Conservation (phyloP, 176 grass and related monocot genomes). For the Calamus simplicifolius region DNA sequence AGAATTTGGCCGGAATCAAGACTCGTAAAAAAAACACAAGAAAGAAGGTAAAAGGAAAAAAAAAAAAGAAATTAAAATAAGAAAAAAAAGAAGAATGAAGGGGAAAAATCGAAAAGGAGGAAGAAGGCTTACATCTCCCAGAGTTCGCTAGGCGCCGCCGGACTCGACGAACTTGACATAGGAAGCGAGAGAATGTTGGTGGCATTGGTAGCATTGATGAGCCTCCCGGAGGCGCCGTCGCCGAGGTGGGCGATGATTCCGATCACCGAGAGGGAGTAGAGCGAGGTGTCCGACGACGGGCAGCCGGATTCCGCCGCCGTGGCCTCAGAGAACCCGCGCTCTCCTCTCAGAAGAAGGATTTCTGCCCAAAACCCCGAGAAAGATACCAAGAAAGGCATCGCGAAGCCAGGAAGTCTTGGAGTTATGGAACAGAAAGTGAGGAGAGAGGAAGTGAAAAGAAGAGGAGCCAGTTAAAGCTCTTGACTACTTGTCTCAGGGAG, state of each 20-base stretch:
- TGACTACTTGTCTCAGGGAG: too few species aligned
- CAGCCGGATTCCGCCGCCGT: constrained; percentile 6
- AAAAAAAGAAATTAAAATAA: too few species aligned
- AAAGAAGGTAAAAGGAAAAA: too few species aligned
- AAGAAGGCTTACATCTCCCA: constrained; percentile 45
- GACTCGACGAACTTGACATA: constrained; percentile 86
- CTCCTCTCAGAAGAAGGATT: constrained; percentile 11
- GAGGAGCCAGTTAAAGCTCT: too few species aligned
- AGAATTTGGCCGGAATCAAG: too few species aligned
- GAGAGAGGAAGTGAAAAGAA: too few species aligned
- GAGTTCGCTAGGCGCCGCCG: constrained; percentile 65
- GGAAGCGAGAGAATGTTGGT: constrained; percentile 39
- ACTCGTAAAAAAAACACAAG: too few species aligned
- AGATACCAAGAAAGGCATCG: too few species aligned
- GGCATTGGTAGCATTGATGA: constrained; percentile 33
- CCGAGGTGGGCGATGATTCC: constrained; percentile 85
- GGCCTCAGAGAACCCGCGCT: background rate
- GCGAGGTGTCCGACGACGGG: constrained; percentile 30
- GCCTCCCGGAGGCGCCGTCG: constrained; percentile 48
- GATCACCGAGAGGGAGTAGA: constrained; percentile 67
- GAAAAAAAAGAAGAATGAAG: too few species aligned
- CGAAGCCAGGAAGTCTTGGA: too few species aligned
- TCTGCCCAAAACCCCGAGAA: too few species aligned
- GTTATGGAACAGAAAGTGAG: too few species aligned
- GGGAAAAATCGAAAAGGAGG: background rate